These are phyloP conservation scores for Sequoia sempervirens DNA, from an alignment of 75 land plant species.

Conservation along the genomic window DNA sequence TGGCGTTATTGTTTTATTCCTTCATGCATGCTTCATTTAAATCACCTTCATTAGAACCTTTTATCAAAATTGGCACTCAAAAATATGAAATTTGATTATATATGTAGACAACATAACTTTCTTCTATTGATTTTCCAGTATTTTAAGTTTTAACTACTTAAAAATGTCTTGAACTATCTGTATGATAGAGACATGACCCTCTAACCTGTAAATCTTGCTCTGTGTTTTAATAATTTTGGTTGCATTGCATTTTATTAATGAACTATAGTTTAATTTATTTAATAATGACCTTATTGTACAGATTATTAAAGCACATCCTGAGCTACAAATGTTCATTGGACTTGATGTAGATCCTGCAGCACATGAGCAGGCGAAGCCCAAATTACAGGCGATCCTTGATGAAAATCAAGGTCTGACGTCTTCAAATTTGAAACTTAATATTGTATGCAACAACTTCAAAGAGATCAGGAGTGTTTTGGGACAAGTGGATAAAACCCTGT, in stretches of 20 bases:
- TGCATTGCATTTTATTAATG: neutral
- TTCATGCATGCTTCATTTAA: neutral
- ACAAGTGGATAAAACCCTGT: conserved; percentile 37
- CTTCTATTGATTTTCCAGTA: no score
- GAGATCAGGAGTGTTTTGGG: conserved; percentile 49
- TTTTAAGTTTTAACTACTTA: neutral
- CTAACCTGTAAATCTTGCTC: neutral
- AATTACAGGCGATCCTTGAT: conserved; percentile 27
- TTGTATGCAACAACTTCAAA: conserved; percentile 56
- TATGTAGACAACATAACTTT: neutral
- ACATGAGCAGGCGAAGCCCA: conserved; percentile 45
- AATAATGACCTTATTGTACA: conserved; percentile 14
- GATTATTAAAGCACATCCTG: conserved; percentile 85
- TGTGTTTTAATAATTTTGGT: neutral
- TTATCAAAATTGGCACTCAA: neutral
- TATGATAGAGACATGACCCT: neutral
- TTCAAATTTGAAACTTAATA: conserved; percentile 27
- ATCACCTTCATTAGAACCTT: neutral
- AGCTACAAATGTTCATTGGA: conserved; percentile 67
- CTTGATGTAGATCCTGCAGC: conserved; percentile 92
- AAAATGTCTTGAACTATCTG: neutral
- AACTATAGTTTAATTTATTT: neutral
- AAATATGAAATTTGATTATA: neutral
- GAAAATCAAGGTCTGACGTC: neutral
- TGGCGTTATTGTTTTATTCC: no score